Conservation (phyloP, 495 filamentous ascomycete genomes). For the Podospora sp. region DNA sequence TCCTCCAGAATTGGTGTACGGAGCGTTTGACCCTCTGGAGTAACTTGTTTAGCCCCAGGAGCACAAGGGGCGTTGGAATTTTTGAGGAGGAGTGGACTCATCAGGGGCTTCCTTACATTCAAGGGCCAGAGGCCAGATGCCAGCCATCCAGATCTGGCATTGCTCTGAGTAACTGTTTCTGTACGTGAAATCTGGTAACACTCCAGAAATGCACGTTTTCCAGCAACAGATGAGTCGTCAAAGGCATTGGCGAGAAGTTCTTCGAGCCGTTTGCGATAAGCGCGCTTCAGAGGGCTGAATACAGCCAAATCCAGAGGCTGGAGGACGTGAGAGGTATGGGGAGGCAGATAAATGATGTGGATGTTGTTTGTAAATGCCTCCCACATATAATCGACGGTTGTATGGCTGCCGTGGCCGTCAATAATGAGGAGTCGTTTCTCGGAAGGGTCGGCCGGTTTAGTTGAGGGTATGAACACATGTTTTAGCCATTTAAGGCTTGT, state of each 20-base stretch:
- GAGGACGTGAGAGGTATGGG: conserved; percentile 17
- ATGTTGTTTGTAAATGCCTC: conserved; percentile 18
- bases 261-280: neutral
- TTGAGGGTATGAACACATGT: conserved; percentile 21
- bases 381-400: conserved; percentile 18
- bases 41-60: no score
- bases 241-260: neutral
- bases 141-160: neutral
- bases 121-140: neutral
- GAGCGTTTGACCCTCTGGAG: neutral
- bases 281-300: neutral
- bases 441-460: conserved; percentile 20
- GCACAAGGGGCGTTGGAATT: no score
- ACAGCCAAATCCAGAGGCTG: conserved; percentile 30
- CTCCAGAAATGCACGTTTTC: neutral
- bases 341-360: conserved; percentile 15
- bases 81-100: no score
- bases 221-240: neutral
- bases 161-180: neutral
- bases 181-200: neutral
- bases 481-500: conserved; percentile 17
- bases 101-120: neutral
- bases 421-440: conserved; percentile 34
- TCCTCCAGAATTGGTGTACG: neutral
- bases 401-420: conserved; percentile 30